Evolutionary conservation across 306 rosid genomes (phyloP), one percentile per base, ranked within the genome.

Genomic region (cucumber (Cucumis sativus)): DNA sequence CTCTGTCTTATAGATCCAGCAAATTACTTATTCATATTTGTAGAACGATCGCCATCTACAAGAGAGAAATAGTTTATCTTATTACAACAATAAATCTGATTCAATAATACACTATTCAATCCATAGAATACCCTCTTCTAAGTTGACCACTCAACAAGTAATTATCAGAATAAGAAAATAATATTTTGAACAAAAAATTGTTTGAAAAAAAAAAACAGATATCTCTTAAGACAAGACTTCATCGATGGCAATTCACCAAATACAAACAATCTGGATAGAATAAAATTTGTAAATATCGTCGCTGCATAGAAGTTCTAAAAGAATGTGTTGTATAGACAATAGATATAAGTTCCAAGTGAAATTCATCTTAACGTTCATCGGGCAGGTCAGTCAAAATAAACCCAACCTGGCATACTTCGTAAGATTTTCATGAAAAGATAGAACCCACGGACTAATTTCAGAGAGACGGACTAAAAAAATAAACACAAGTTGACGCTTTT

Each of bases 21-120:
- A 81, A 79, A 65, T 56, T 16, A 82, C 56, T 78, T 84, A 80
- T 80, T 77, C 84, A 78, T 79, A 77, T 69, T 77, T 14, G 23
- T 23, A 79, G 80, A 79, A 57, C 81, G 77, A 54, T 77, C 66
- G 77, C 75, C 80, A 85, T 87, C 91, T 84, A 80, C 86, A 87
- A 80, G 79, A 74, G 65, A 76, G 68, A 63, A 70, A 55, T 54
- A 55, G 83, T 71, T 51, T 43, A 51, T 60, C 49, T n/a, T 69
- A 66, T 66, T 54, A 77, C 41, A 74, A 47, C 33, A 60, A 14
- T 23, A 76, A 9, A 58, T 59, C 18, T 41, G 61, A 11, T 51
- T 54, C 75, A 35, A 58, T 79, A 12, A 77, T 14, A 60, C 9
- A n/a, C 17, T 51, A 59, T 60, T 23, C 10, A 77, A 56, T 55